Evolutionary conservation across 2,329 filamentous ascomycete genomes (phyloP).

Genomic region (Xylariaceae sp.): DNA sequence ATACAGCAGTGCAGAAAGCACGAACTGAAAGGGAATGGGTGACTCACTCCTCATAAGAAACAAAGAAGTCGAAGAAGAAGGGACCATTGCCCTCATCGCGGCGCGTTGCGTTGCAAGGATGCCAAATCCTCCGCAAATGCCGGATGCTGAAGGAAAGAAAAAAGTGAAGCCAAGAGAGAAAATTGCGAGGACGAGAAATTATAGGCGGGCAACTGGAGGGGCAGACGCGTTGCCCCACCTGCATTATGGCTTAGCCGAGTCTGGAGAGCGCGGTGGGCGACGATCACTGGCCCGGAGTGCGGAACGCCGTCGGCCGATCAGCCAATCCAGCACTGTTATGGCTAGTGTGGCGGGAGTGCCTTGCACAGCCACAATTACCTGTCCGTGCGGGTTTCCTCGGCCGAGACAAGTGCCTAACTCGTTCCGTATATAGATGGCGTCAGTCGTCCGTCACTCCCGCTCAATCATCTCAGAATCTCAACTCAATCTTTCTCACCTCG

Average conservation of each 20-base stretch:
- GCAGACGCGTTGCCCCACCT: conserved; percentile 11
- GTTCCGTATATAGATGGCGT: not conserved
- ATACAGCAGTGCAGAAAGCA: not conserved
- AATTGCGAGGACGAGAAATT: conserved; percentile 13
- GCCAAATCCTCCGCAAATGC: not conserved
- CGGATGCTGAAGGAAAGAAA: not conserved
- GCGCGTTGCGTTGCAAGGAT: not conserved
- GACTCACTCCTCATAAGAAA: not conserved
- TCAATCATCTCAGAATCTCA: conserved; percentile 9
- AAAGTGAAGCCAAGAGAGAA: conserved; percentile 5
- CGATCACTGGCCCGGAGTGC: not conserved
- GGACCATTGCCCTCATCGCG: not conserved
- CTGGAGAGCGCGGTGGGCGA: conserved; percentile 12
- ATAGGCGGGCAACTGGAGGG: not conserved
- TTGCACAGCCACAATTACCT: conserved; percentile 15
- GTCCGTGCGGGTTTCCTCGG: not conserved
- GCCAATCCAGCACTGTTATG: too few species aligned
- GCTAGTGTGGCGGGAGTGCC: not conserved
- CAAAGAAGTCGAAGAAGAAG: conserved; percentile 4
- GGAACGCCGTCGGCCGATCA: too few species aligned
- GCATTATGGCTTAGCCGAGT: not conserved
- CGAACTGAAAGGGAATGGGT: not conserved
- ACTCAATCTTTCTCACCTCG: conserved; percentile 5
- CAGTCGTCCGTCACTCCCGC: not conserved
- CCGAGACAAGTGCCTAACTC: not conserved